Base-by-base conservation (phyloP, 495 filamentous ascomycete genomes). In the Hamigera avellanea region DNA sequence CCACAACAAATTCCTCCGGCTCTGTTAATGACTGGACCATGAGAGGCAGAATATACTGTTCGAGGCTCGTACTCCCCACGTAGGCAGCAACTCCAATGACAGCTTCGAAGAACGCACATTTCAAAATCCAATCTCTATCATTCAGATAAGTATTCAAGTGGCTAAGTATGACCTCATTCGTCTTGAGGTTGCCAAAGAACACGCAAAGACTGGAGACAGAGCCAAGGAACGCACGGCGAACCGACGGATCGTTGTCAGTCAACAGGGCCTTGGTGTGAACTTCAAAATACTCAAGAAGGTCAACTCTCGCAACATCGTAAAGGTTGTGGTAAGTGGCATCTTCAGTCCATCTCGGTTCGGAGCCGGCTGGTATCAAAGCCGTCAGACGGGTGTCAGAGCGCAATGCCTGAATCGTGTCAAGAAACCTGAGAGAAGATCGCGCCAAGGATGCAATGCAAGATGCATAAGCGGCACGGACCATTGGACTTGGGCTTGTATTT, bases 141-240 rank as follows among this genome's bases (percentile, higher is more conserved):
- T 99, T 99, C 6, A 99, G 68, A 46, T 99, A 99, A 0, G 93
- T 99, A 51, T 96, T 99, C 15, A 99, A 62, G 54, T 99, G 91
- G 26, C 86, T 93, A 3, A 96, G 61, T 26, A 99, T 80, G 12
- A 96, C 84, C 49, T 99, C 93, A 50, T 87, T 96, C 2, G 91
- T 79, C 50, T 85, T 82, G 15, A 76, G 57, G 34, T 78, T 88
- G 10, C 91, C 91, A 43, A 99, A 96, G 57, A 96, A 96, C 36
- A 95, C 77, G 51, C 93, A 99, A 0, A 99, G 70, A 27, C 83
- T 81, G 2, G 88, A 79, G 0, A 99, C 91, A 9, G 91, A 95
- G 14, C 80, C 78, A n/a, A 99, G 69, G 49, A 99, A 95, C 0
- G 93, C 86, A 37, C 88, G 73, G 26, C 87, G 81, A 18, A 99